phyloP scores from a whole-genome alignment of 2,329 filamentous ascomycete genomes.

The Penicillium sp. region DNA sequence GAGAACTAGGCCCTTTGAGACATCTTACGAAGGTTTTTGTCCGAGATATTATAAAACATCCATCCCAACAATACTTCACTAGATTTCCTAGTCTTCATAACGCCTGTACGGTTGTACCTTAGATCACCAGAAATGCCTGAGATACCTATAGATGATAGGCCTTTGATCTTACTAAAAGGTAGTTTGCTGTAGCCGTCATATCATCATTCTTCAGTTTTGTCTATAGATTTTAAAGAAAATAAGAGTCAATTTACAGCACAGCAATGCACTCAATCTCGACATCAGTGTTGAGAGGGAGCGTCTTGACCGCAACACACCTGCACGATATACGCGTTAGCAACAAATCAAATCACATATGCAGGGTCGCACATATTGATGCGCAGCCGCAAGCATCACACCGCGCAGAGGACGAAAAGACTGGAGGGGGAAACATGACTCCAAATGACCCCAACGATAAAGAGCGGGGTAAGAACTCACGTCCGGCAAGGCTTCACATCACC shows the following conservation, averaged over 20 bases:
- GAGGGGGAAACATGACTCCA: no score
- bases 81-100: no score
- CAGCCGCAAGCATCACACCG: background rate
- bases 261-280: conserved; percentile 91
- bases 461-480: conserved; percentile 22
- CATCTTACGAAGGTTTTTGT: no score
- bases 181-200: background rate
- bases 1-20: no score
- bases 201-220: background rate
- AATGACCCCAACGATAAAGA: background rate
- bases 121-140: no score
- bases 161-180: background rate
- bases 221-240: background rate
- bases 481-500: conserved; percentile 58
- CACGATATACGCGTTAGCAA: background rate
- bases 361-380: no score
- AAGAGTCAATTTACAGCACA: conserved; percentile 45
- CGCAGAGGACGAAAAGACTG: background rate
- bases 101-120: no score
- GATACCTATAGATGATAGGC: no score
- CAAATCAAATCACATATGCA: background rate
- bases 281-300: conserved; percentile 79
- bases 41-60: background rate
- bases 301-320: conserved; percentile 79
- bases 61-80: no score